A percentile compares a stretch with the other conserved stretches of the same genome.
phyloP scores from a whole-genome alignment of 192 early-diverging fungal species.

The Geranomyces michiganensis region DNA sequence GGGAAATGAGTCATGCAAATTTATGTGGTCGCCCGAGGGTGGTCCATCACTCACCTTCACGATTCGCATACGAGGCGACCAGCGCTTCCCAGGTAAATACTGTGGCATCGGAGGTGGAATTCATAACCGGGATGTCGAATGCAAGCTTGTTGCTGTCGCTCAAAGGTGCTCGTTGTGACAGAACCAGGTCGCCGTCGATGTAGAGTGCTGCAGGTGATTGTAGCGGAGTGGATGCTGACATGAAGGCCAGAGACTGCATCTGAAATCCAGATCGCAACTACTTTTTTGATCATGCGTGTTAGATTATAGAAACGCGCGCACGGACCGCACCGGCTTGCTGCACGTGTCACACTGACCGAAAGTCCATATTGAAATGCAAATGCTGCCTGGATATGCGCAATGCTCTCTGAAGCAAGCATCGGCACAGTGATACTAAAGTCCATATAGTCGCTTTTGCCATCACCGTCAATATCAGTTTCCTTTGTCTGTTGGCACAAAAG shows the following conservation, averaged over 20 bases:
- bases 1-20: no score
- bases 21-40: no score
- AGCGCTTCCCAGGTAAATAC: constrained; percentile 25
- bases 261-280: constrained; percentile 29
- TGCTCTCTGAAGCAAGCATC: constrained; percentile 23
- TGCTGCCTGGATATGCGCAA: constrained; percentile 33
- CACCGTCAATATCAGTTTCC: constrained; percentile 42
- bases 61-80: constrained; percentile 30
- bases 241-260: constrained; percentile 39
- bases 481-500: constrained; percentile 30
- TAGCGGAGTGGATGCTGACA: constrained; percentile 29
- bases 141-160: constrained; percentile 26
- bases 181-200: constrained; percentile 37
- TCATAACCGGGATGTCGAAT: constrained; percentile 30
- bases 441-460: constrained; percentile 43
- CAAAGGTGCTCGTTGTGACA: constrained; percentile 40
- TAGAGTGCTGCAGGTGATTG: constrained; percentile 21
- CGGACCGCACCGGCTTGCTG: background rate
- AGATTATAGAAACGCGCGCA: background rate
- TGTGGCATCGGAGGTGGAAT: constrained; percentile 20
- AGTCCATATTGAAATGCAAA: constrained; percentile 40
- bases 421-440: constrained; percentile 33
- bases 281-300: background rate
- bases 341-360: constrained; percentile 14
- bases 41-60: constrained; percentile 46